A percentile compares a stretch with the other conserved stretches of the same genome.
Evolutionary conservation across 2,329 filamentous ascomycete species (phyloP).

Genomic region (Leptographium radiaticola): DNA sequence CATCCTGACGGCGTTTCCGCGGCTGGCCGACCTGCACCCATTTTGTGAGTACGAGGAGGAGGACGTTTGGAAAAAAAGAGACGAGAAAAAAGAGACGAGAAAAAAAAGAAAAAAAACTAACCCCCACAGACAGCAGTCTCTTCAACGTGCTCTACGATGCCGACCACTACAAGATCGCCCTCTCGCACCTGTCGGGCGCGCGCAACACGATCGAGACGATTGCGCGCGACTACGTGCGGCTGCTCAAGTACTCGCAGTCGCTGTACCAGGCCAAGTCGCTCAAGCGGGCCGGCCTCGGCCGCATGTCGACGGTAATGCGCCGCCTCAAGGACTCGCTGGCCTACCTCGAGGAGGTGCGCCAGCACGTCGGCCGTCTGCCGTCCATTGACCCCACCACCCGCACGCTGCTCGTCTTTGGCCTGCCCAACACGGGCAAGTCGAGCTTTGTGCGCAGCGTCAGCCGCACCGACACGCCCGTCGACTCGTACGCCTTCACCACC

Average conservation of each 20-base stretch:
- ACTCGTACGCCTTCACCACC: constrained; percentile 92
- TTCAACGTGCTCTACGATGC: constrained; percentile 98
- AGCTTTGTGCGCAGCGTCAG: constrained; percentile 90
- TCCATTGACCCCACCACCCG: constrained; percentile 97
- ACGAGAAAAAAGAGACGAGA: no score
- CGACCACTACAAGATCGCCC: constrained; percentile 93
- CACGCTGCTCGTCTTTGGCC: constrained; percentile 91
- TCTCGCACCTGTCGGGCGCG: constrained; percentile 89
- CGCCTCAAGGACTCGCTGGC: constrained; percentile 86
- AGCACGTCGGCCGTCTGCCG: constrained; percentile 92
- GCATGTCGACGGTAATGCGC: constrained; percentile 96
- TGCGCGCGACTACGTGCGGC: constrained; percentile 85
- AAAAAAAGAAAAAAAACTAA: neutral
- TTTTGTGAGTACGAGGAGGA: constrained; percentile 49
- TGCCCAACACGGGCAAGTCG: constrained; percentile 95
- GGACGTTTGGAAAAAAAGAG: neutral
- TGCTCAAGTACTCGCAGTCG: constrained; percentile 83
- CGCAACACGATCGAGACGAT: constrained; percentile 97
- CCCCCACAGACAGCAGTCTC: constrained; percentile 44
- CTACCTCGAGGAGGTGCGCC: constrained; percentile 91
- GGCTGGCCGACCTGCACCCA: constrained; percentile 86
- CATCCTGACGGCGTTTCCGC: constrained; percentile 87
- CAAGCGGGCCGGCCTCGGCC: constrained; percentile 88
- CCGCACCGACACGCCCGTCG: constrained; percentile 88
- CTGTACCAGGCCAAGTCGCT: constrained; percentile 99